phyloP scores from a whole-genome alignment of 2,329 filamentous ascomycete species.

The Epichloe uncinata region DNA sequence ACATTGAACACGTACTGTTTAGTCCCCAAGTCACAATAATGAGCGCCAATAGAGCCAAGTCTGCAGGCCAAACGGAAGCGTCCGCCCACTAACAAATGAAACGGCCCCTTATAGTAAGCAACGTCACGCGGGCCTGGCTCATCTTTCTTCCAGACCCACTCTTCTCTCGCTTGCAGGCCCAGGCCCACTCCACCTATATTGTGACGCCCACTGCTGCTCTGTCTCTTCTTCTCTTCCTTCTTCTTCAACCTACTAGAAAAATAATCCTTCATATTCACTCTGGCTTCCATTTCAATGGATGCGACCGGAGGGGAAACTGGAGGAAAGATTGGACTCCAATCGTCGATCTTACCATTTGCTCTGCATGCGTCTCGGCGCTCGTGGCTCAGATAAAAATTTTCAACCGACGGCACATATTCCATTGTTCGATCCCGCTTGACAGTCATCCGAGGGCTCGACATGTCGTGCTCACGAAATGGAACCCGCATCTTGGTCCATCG shows the following conservation, averaged over 20 bases:
- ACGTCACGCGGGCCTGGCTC: slow-evolving; percentile 4
- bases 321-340: slow-evolving; percentile 42
- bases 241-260: slow-evolving; percentile 31
- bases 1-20: no score
- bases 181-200: not conserved
- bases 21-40: no score
- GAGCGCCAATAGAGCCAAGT: not conserved
- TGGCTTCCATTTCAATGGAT: slow-evolving; percentile 42
- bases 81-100: not conserved
- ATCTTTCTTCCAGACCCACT: slow-evolving; percentile 16
- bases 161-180: not conserved
- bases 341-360: slow-evolving; percentile 37
- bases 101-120: not conserved
- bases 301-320: slow-evolving; percentile 56
- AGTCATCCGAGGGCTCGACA: no score
- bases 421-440: no score
- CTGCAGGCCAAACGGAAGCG: not conserved
- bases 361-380: slow-evolving; percentile 20
- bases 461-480: no score
- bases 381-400: slow-evolving; percentile 24
- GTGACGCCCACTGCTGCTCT: not conserved
- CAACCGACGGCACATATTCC: slow-evolving; percentile 19
- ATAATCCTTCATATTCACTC: slow-evolving; percentile 56
- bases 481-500: no score
- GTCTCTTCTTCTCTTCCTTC: slow-evolving; percentile 12